These are phyloP conservation scores for Aspergillus leporis DNA, from an alignment of 495 filamentous ascomycete species.

Conservation along the genomic window DNA sequence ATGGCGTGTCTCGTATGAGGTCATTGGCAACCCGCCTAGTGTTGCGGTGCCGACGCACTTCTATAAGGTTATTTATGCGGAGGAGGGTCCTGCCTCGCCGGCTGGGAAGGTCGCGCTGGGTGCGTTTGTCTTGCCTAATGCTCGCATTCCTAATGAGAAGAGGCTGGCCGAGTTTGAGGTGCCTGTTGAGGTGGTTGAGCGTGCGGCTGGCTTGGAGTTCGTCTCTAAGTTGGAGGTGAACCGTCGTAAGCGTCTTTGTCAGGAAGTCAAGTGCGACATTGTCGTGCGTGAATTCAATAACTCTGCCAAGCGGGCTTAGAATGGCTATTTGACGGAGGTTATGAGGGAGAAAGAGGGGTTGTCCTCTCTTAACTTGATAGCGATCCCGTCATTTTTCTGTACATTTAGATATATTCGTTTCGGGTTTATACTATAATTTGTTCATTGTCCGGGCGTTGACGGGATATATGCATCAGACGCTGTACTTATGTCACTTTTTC, in stretches of 20 bases:
- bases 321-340: background rate
- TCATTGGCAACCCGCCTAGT: slow-evolving; percentile 93
- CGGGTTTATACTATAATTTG: slow-evolving; percentile 6
- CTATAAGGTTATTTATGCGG: slow-evolving; percentile 96
- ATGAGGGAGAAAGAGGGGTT: background rate
- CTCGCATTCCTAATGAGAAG: slow-evolving; percentile 82
- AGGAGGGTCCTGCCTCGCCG: slow-evolving; percentile 64
- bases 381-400: background rate
- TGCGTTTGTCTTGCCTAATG: slow-evolving; percentile 95
- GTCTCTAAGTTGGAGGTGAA: slow-evolving; percentile 69
- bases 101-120: slow-evolving; percentile 79
- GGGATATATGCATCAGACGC: slow-evolving; percentile 4
- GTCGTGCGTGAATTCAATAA: slow-evolving; percentile 75
- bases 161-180: slow-evolving; percentile 89
- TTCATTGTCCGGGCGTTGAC: slow-evolving; percentile 2
- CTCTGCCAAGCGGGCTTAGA: slow-evolving; percentile 31
- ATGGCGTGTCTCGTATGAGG: slow-evolving; percentile 93
- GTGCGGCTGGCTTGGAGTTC: slow-evolving; percentile 90
- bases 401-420: slow-evolving; percentile 2
- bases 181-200: slow-evolving; percentile 86
- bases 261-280: slow-evolving; percentile 78
- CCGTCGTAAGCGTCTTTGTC: slow-evolving; percentile 78
- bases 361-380: background rate
- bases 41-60: slow-evolving; percentile 97
- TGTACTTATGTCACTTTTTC: slow-evolving; percentile 15